These are phyloP conservation scores for Carex myosuroides DNA, from an alignment of 176 grass and related monocot genomes.

Conservation along the genomic window DNA sequence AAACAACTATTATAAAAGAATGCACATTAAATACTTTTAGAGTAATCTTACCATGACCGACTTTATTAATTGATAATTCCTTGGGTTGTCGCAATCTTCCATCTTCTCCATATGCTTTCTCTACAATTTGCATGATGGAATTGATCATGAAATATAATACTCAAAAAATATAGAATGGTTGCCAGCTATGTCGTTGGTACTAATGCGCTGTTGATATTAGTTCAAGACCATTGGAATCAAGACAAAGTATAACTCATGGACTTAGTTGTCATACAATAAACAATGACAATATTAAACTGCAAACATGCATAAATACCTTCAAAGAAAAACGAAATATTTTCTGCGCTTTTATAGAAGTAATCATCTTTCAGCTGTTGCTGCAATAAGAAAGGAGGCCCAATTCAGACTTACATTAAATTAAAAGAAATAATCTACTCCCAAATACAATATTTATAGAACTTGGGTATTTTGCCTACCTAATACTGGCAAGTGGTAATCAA, in stretches of 20 bases:
- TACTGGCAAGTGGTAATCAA: background rate
- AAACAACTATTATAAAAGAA: background rate
- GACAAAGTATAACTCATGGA: background rate
- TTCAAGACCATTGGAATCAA: background rate
- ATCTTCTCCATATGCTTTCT: slow-evolving; percentile 85
- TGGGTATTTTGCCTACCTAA: background rate
- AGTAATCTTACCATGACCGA: slow-evolving; percentile 63
- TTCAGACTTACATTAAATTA: background rate
- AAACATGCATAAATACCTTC: slow-evolving; percentile 47
- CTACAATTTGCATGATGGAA: slow-evolving; percentile 31
- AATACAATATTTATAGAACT: background rate
- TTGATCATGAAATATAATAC: background rate
- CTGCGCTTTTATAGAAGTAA: slow-evolving; percentile 82
- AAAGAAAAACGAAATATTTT: slow-evolving; percentile 97
- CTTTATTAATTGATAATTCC: slow-evolving; percentile 97
- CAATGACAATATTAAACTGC: background rate
- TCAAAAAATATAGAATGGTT: background rate
- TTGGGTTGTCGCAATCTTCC: slow-evolving; percentile 81
- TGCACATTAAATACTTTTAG: background rate
- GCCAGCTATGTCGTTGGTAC: background rate
- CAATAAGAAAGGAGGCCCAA: slow-evolving; percentile 11
- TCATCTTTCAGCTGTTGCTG: slow-evolving; percentile 72
- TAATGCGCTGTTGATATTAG: background rate
- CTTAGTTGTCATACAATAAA: background rate
- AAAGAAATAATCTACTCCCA: background rate